A percentile compares a stretch with the other conserved stretches of the same genome.
phyloP scores from a whole-genome alignment of 129 eudicot genomes.

The Arctium lappa region DNA sequence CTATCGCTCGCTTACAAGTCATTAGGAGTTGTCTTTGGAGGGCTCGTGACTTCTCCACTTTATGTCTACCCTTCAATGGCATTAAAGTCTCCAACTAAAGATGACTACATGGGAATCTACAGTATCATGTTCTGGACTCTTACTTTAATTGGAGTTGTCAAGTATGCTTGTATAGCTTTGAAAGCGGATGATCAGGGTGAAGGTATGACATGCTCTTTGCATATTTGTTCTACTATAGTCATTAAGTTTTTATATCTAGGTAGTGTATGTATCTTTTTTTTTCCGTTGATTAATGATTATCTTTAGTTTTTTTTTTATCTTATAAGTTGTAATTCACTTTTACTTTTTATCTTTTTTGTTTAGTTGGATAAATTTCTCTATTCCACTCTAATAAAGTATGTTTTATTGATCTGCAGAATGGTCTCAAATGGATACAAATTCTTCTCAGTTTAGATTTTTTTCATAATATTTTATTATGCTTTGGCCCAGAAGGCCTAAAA shows the following conservation, averaged over 20 bases:
- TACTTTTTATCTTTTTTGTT: neutral
- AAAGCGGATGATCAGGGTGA: slow-evolving; percentile 83
- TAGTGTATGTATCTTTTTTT: neutral
- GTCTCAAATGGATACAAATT: neutral
- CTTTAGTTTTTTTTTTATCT: neutral
- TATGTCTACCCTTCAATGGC: slow-evolving; percentile 77
- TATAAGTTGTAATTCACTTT: neutral
- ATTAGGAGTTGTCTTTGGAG: slow-evolving; percentile 74
- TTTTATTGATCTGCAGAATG: neutral
- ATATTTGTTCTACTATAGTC: neutral
- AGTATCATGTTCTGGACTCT: slow-evolving; percentile 79
- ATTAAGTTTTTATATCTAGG: neutral
- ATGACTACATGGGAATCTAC: slow-evolving; percentile 61
- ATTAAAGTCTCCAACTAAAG: slow-evolving; percentile 60
- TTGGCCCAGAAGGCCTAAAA: neutral
- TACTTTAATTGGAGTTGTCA: slow-evolving; percentile 59
- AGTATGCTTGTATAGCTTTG: slow-evolving; percentile 60
- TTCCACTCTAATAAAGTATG: neutral
- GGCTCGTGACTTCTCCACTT: slow-evolving; percentile 73
- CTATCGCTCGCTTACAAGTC: slow-evolving; percentile 60
- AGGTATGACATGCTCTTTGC: slow-evolving; percentile 35
- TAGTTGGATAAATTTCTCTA: neutral
- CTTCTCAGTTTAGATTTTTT: neutral
- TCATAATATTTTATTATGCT: neutral
- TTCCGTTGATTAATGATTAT: neutral